Evolutionary conservation across 805 yeast genomes (phyloP).

Genomic region (Zygotorulaspora danielsina): DNA sequence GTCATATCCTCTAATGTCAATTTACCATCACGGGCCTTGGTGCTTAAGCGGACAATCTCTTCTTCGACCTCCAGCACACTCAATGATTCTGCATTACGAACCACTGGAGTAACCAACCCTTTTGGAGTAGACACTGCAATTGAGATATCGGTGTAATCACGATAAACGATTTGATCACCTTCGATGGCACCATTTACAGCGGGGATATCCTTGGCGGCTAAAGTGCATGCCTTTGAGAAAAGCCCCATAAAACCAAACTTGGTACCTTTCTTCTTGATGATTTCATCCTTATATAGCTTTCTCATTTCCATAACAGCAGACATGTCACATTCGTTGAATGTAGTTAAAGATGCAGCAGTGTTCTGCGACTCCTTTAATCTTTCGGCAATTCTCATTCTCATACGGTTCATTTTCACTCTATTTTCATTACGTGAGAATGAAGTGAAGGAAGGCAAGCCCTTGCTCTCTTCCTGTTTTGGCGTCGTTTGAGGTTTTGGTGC

Average conservation of each 20-base stretch:
- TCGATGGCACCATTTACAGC: slow-evolving; percentile 95
- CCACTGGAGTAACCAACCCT: slow-evolving; percentile 97
- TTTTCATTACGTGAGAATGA: slow-evolving; percentile 79
- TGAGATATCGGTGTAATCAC: slow-evolving; percentile 94
- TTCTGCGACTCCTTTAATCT: slow-evolving; percentile 98
- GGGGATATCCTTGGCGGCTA: slow-evolving; percentile 93
- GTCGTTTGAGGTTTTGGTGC: slow-evolving; percentile 25
- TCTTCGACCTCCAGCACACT: slow-evolving; percentile 84
- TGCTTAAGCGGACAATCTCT: slow-evolving; percentile 76
- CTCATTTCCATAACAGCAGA: slow-evolving; percentile 86
- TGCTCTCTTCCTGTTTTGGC: slow-evolving; percentile 27
- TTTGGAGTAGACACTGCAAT: slow-evolving; percentile 98
- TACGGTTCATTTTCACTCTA: slow-evolving; percentile 97
- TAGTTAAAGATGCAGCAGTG: slow-evolving; percentile 96
- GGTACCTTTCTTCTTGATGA: slow-evolving; percentile 86
- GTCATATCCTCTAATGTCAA: slow-evolving; percentile 97
- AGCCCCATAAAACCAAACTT: slow-evolving; percentile 99
- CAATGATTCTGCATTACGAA: slow-evolving; percentile 92
- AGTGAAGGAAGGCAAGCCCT: slow-evolving; percentile 38
- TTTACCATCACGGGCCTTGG: slow-evolving; percentile 95
- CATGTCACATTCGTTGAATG: slow-evolving; percentile 98
- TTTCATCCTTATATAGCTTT: slow-evolving; percentile 93
- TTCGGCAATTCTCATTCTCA: slow-evolving; percentile 98
- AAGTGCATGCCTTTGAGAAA: slow-evolving; percentile 85
- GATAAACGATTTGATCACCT: slow-evolving; percentile 87